A percentile compares a stretch with the other conserved stretches of the same genome.
Evolutionary conservation across 116 monocot genomes (phyloP).

Genomic region (Iris pallida): DNA sequence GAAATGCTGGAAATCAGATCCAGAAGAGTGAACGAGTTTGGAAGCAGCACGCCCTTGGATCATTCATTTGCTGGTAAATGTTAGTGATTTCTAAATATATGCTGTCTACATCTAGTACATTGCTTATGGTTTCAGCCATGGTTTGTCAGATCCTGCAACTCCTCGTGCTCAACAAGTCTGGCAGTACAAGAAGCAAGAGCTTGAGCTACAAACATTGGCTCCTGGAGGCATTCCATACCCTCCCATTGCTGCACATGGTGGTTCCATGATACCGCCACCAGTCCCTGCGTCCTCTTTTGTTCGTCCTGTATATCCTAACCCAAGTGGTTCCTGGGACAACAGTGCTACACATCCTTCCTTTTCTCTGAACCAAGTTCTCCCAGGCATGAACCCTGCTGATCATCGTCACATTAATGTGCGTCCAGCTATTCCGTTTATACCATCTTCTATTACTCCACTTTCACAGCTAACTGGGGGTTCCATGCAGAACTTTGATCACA

Average conservation of each 20-base stretch:
- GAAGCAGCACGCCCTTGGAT: conserved; percentile 14
- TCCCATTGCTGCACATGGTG: conserved; percentile 25
- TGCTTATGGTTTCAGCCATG: conserved; percentile 2
- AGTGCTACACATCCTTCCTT: conserved; percentile 29
- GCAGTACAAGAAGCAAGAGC: conserved; percentile 44
- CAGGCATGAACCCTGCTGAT: conserved; percentile 29
- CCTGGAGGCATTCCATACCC: conserved; percentile 22
- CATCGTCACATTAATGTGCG: conserved; percentile 30
- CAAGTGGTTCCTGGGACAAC: conserved; percentile 53
- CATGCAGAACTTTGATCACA: conserved; percentile 40
- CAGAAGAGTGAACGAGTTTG: conserved; percentile 17
- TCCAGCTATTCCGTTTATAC: conserved; percentile 72
- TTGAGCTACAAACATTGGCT: conserved; percentile 28
- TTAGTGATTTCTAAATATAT: no score
- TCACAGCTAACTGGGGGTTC: conserved; percentile 58
- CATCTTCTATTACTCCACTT: conserved; percentile 80
- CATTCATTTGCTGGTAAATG: conserved; percentile 2
- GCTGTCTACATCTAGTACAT: not conserved
- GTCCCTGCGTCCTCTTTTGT: conserved; percentile 34
- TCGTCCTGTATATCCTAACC: conserved; percentile 35
- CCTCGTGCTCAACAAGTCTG: conserved; percentile 28
- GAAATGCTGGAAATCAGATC: conserved; percentile 26
- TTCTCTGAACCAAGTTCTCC: conserved; percentile 26
- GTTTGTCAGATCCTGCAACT: conserved; percentile 27
- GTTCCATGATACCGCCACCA: conserved; percentile 53